Evolutionary conservation across 2,329 filamentous ascomycete species (phyloP).

Genomic region (Hypocrella siamensis): DNA sequence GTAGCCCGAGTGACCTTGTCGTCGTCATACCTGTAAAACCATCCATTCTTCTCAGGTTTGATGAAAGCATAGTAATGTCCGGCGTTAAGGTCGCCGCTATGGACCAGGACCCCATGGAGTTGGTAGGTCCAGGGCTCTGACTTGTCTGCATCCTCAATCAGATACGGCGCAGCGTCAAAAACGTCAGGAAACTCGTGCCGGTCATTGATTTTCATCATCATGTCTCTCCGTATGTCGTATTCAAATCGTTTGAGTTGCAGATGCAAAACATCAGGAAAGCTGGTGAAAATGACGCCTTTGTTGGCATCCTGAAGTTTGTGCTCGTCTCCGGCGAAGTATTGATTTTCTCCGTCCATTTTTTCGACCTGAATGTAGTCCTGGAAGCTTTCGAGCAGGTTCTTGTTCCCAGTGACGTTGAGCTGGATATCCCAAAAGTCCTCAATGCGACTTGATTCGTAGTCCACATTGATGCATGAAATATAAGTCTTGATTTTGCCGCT

Average conservation of each 20-base stretch:
- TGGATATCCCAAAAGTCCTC: constrained; percentile 99
- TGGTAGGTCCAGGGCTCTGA: constrained; percentile 87
- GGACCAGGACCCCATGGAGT: constrained; percentile 86
- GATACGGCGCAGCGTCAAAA: constrained; percentile 73
- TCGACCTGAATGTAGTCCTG: constrained; percentile 93
- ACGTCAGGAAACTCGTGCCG: constrained; percentile 77
- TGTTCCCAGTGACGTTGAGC: constrained; percentile 88
- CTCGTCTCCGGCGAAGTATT: constrained; percentile 84
- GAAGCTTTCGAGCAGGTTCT: constrained; percentile 86
- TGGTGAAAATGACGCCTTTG: constrained; percentile 95
- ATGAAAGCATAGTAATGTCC: constrained; percentile 97
- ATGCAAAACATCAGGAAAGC: constrained; percentile 86
- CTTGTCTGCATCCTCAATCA: constrained; percentile 71
- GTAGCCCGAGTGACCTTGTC: constrained; percentile 94
- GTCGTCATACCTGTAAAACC: constrained; percentile 96
- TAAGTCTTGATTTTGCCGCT: constrained; percentile 98
- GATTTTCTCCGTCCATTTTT: constrained; percentile 94
- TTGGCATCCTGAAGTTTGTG: constrained; percentile 90
- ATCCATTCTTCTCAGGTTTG: constrained; percentile 81
- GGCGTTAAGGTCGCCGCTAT: constrained; percentile 91
- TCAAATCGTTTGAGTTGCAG: constrained; percentile 95
- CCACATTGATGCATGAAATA: constrained; percentile 95
- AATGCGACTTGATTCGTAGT: constrained; percentile 87
- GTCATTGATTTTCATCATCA: constrained; percentile 98
- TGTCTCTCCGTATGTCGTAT: constrained; percentile 89